Percentiles rank a stretch among this genome's conserved stretches.
Evolutionary conservation across 2,329 filamentous ascomycete species (phyloP).

Genomic region (Calonectria pseudoreteaudii): DNA sequence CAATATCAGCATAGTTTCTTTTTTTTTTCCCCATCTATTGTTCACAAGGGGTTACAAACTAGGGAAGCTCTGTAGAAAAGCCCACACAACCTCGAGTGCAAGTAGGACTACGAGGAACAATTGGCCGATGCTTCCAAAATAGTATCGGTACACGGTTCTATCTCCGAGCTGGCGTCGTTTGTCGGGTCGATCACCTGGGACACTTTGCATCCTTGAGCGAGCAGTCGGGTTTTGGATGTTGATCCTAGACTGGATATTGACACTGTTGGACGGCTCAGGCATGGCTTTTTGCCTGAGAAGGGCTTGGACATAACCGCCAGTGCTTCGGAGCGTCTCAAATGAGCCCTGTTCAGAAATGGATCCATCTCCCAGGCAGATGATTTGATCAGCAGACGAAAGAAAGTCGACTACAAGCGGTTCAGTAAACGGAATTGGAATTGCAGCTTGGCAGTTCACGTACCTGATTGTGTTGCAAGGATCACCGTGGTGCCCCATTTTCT

Average conservation of each 20-base stretch:
- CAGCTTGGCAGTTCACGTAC: conserved; percentile 17
- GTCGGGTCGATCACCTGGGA: conserved; percentile 23
- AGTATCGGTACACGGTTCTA: conserved; percentile 43
- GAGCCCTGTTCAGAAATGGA: conserved; percentile 48
- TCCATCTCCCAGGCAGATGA: conserved; percentile 36
- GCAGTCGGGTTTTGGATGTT: not conserved
- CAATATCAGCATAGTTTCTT: not conserved
- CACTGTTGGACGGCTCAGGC: not conserved
- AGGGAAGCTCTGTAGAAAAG: conserved; percentile 45
- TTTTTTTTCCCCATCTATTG: not conserved
- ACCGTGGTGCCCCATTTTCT: conserved; percentile 48
- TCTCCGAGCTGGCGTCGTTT: conserved; percentile 45
- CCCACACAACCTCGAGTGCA: conserved; percentile 38
- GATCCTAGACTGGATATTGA: not conserved
- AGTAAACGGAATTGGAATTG: not conserved
- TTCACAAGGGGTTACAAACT: conserved; percentile 30
- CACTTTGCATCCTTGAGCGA: conserved; percentile 39
- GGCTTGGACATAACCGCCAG: conserved; percentile 24
- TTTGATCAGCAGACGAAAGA: conserved; percentile 39
- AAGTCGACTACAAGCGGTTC: conserved; percentile 43
- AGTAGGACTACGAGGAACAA: conserved; percentile 37
- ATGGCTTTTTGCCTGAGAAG: not conserved
- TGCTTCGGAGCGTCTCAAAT: conserved; percentile 31
- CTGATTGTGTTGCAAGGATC: conserved; percentile 51
- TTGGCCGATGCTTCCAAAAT: conserved; percentile 44